phyloP scores from a whole-genome alignment of 2,329 filamentous ascomycete species.

The Phialemoniopsis sp. region DNA sequence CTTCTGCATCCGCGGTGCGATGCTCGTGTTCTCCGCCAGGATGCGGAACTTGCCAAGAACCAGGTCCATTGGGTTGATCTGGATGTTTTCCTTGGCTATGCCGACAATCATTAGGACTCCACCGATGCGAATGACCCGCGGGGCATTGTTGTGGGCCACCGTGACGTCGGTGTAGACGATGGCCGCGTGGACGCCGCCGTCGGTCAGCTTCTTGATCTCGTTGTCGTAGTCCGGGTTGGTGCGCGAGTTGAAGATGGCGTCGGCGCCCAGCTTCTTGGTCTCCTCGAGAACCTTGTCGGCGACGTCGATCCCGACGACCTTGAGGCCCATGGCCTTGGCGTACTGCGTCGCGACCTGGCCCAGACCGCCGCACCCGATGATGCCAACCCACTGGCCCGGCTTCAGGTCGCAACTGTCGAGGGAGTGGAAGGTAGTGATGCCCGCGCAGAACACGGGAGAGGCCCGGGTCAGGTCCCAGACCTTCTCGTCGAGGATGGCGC shows the following conservation, averaged over 20 bases:
- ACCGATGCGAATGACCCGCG: slow-evolving; percentile 26
- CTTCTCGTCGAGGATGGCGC: slow-evolving; percentile 29
- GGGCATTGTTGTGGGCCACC: slow-evolving; percentile 28
- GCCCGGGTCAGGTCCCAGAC: slow-evolving; percentile 24
- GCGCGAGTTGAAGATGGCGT: slow-evolving; percentile 35
- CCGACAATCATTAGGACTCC: slow-evolving; percentile 38
- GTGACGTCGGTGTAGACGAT: slow-evolving; percentile 33
- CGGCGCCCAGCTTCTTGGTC: slow-evolving; percentile 31
- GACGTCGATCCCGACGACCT: slow-evolving; percentile 37
- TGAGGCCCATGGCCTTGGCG: slow-evolving; percentile 38
- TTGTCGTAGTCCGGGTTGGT: slow-evolving; percentile 27
- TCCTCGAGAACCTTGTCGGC: slow-evolving; percentile 34
- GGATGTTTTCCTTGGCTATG: slow-evolving; percentile 28
- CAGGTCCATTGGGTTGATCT: slow-evolving; percentile 31
- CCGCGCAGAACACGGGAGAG: slow-evolving; percentile 44
- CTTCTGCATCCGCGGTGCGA: slow-evolving; percentile 35
- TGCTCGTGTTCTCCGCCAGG: slow-evolving; percentile 34
- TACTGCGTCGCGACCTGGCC: slow-evolving; percentile 41
- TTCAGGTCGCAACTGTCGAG: slow-evolving; percentile 29
- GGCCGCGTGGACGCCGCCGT: slow-evolving; percentile 32
- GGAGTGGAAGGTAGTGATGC: slow-evolving; percentile 38
- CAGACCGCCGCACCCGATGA: slow-evolving; percentile 38
- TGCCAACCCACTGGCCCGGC: slow-evolving; percentile 32
- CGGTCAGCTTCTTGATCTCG: slow-evolving; percentile 33
- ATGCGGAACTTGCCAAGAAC: slow-evolving; percentile 32